A percentile compares a stretch with the other conserved stretches of the same genome.
phyloP scores from a whole-genome alignment of 176 grass and related monocot species.

The Carex pumila region DNA sequence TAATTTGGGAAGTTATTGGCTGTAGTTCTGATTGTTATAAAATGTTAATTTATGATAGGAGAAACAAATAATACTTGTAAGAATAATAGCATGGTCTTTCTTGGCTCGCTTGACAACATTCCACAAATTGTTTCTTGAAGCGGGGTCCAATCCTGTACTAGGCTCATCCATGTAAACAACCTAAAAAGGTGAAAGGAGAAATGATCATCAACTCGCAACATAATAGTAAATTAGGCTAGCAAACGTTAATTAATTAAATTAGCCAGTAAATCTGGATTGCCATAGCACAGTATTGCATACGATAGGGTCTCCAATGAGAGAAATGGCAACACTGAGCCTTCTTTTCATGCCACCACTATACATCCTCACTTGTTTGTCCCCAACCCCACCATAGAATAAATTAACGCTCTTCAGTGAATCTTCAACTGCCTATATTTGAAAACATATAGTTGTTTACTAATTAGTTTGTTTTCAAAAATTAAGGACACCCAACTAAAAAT shows the following conservation, averaged over 20 bases:
- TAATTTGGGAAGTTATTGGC: neutral
- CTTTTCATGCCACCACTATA: conserved; percentile 99
- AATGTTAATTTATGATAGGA: neutral
- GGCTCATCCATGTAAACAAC: conserved; percentile 98
- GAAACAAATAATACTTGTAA: conserved; percentile 55
- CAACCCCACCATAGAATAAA: conserved; percentile 58
- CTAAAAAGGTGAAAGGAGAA: conserved; percentile 18
- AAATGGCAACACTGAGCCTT: conserved; percentile 83
- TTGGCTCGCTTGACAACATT: conserved; percentile 71
- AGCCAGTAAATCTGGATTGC: neutral
- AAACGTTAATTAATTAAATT: neutral
- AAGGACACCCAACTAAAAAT: neutral
- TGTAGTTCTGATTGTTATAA: neutral
- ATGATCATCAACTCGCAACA: neutral
- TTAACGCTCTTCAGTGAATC: conserved; percentile 78
- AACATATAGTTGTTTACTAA: too few species aligned
- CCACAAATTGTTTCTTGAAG: conserved; percentile 71
- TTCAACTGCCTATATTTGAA: conserved; percentile 40
- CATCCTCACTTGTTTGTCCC: conserved; percentile 62
- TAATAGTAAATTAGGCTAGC: neutral
- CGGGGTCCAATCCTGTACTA: conserved; percentile 76
- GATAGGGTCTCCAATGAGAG: conserved; percentile 79
- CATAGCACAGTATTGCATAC: neutral
- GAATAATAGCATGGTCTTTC: conserved; percentile 73
- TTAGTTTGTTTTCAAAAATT: neutral